These are phyloP conservation scores for Hanseniaspora singularis DNA, from an alignment of 805 yeast genomes.

Conservation along the genomic window DNA sequence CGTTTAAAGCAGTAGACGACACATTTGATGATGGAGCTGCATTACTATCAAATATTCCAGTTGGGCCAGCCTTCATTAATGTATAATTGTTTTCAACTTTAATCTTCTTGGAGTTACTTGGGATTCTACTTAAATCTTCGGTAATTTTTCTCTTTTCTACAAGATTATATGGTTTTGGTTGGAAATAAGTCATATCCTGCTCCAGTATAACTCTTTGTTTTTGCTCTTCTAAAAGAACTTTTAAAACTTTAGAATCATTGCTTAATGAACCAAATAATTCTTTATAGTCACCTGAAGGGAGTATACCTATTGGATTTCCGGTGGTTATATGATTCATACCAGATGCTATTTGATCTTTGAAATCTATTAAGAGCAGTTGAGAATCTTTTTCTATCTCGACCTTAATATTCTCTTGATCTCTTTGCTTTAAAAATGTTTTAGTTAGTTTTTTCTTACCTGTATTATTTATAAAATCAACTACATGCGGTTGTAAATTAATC, in stretches of 20 bases:
- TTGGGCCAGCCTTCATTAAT: no score
- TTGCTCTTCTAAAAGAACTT: conserved; percentile 1
- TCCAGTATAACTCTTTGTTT: neutral
- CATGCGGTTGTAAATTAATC: conserved; percentile 21
- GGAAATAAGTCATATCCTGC: neutral
- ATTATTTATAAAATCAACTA: conserved; percentile 26
- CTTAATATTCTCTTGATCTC: conserved; percentile 24
- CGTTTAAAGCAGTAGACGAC: neutral
- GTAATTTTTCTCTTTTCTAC: conserved; percentile 4
- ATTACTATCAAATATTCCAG: no score
- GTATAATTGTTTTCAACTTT: neutral
- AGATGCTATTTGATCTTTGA: conserved; percentile 8
- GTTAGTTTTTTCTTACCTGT: conserved; percentile 27
- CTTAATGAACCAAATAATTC: conserved; percentile 5
- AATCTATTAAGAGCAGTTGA: neutral
- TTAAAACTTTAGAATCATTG: conserved; percentile 9
- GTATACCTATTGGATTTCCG: conserved; percentile 8
- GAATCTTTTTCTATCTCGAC: conserved; percentile 1
- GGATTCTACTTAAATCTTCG: neutral
- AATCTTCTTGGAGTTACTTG: neutral
- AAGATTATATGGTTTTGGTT: conserved; percentile 8
- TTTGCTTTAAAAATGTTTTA: conserved; percentile 25
- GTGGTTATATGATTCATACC: conserved; percentile 15
- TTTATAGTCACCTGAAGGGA: conserved; percentile 7
- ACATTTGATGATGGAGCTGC: neutral